Base-by-base conservation (phyloP, 805 yeast genomes). In the Saturnispora serradocipensis region DNA sequence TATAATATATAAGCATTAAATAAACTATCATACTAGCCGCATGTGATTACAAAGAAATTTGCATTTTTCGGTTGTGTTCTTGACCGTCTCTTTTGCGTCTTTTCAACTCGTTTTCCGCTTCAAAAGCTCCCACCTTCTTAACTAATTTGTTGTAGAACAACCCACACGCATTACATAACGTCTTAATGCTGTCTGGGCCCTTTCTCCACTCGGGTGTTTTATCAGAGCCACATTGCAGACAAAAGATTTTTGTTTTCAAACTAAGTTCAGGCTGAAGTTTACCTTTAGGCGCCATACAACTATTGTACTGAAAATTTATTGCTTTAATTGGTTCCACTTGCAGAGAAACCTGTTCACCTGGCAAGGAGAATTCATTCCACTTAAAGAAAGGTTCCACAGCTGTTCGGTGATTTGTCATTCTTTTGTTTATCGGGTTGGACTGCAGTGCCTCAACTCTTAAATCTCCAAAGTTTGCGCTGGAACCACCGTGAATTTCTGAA, bases 101-200 rank as follows among this genome's bases (percentile, higher is more conserved):
- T 39, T 49, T 53, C 59, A 74, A 65, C 34, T 70, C 62, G 11
- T 56, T 60, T 13, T 67, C 71, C 5, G 81, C 81, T 30, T 61
- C 70, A 5, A 65, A 66, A 3, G 57, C 49, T 1, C 81, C 82
- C 54, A 70, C 64, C 54, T 71, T 75, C 57, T 74, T 81, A 4
- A 74, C 68, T 51, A 85, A 61, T 60, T 85, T 85, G 15, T 84
- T 74, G 61, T 76, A 83, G 59, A 81, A 85, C 46, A 90, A 70
- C 0, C 97, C 97, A 69, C 97, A 90, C 0, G 97, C 97, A 66
- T 89, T 89, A 67, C 97, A 89, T 53, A 89, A 71, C 0, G 91
- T 85, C 59, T 88, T 75, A 4, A 82, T 79, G 0, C 96, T 95
- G 52, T 78, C 76, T 1, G 96, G 96, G 0, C 97, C 97, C 54